Percentiles rank a stretch among this genome's conserved stretches.
These are phyloP conservation scores for Penicillium sp. DNA, from an alignment of 2,329 filamentous ascomycete genomes.

Conservation along the genomic window DNA sequence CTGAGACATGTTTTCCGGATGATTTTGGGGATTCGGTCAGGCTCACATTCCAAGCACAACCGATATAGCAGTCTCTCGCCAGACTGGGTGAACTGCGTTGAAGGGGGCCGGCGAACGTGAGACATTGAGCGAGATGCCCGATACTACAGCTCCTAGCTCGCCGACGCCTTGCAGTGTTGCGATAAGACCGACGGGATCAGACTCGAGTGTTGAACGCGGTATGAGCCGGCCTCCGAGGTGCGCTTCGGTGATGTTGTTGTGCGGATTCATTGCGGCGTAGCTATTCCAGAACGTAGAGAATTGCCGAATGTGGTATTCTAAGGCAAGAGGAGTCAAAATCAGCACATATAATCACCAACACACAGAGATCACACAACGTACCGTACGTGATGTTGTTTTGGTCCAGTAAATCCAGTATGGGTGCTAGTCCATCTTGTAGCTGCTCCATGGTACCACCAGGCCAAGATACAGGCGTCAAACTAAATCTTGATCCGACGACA, in stretches of 20 bases:
- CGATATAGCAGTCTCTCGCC: slow-evolving; percentile 10
- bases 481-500: not conserved
- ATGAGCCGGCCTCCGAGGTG: slow-evolving; percentile 22
- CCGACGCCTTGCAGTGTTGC: slow-evolving; percentile 7
- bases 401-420: slow-evolving; percentile 1
- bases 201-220: slow-evolving; percentile 16
- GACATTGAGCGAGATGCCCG: slow-evolving; percentile 15
- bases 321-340: not conserved
- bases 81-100: slow-evolving; percentile 19
- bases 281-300: slow-evolving; percentile 63
- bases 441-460: slow-evolving; percentile 6
- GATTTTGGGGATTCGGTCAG: too few species aligned
- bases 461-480: slow-evolving; percentile 4
- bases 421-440: not conserved
- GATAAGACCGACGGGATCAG: slow-evolving; percentile 1
- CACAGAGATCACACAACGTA: not conserved
- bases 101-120: slow-evolving; percentile 3
- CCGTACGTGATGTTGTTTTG: slow-evolving; percentile 6
- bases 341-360: not conserved
- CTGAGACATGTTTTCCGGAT: too few species aligned
- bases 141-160: slow-evolving; percentile 6
- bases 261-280: slow-evolving; percentile 68
- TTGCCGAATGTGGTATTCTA: slow-evolving; percentile 13
- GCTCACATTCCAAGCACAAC: slow-evolving; percentile 10
- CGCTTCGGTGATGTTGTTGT: slow-evolving; percentile 15